Evolutionary conservation across 495 filamentous ascomycete genomes (phyloP).

Genomic region (Usnea hakonensis): DNA sequence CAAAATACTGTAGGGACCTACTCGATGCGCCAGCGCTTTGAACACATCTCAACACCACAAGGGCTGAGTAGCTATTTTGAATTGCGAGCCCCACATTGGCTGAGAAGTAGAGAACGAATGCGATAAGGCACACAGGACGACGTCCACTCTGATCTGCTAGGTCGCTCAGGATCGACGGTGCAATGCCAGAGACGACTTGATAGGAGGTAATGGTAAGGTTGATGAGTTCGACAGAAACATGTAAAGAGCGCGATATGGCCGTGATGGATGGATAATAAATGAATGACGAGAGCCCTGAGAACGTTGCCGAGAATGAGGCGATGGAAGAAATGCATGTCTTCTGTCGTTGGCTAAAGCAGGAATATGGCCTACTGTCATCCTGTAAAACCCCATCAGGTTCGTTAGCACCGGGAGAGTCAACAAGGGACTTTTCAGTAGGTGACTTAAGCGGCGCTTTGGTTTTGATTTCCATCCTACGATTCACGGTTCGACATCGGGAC

Average conservation of each 20-base stretch:
- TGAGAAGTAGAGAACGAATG: conserved; percentile 50
- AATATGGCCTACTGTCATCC: conserved; percentile 2
- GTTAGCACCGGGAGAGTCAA: not conserved
- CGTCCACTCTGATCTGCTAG: conserved; percentile 52
- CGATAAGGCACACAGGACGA: conserved; percentile 49
- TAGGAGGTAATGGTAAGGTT: conserved; percentile 63
- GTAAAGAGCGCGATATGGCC: conserved; percentile 44
- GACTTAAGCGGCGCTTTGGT: not conserved
- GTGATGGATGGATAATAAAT: conserved; percentile 74
- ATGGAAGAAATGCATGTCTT: conserved; percentile 7
- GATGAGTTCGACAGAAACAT: conserved; percentile 52
- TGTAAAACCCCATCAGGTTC: not conserved
- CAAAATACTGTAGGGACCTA: not conserved
- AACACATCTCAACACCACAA: conserved; percentile 55
- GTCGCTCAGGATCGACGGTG: conserved; percentile 52
- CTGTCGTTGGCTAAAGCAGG: not conserved
- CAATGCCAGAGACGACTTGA: conserved; percentile 55
- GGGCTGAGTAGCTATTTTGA: conserved; percentile 49
- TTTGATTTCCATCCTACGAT: too few relatives aligned
- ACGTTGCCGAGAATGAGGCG: conserved; percentile 52
- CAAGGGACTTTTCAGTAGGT: not conserved
- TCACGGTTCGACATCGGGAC: too few relatives aligned
- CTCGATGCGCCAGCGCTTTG: conserved; percentile 46
- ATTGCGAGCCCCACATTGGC: conserved; percentile 58
- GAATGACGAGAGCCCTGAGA: conserved; percentile 67